These are phyloP conservation scores for Cytospora chrysosperma DNA, from an alignment of 2,329 filamentous ascomycete species.

Conservation along the genomic window DNA sequence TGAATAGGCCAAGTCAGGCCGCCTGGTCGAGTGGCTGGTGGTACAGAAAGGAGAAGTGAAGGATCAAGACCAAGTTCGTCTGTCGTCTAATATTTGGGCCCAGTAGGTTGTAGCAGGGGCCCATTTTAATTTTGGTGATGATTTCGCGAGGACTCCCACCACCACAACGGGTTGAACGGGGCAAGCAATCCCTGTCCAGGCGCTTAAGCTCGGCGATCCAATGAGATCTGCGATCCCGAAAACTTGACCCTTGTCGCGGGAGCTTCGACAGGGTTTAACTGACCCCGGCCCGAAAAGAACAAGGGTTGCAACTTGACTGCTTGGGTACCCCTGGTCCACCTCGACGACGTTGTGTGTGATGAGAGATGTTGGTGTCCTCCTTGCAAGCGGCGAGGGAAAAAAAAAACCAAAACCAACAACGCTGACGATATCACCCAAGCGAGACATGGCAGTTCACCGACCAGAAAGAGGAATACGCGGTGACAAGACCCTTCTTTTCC, in stretches of 20 bases:
- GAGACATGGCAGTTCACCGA: not conserved
- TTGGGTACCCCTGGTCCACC: not conserved
- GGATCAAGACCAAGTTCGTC: not conserved
- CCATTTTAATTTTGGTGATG: not conserved
- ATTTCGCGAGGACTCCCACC: slow-evolving; percentile 10
- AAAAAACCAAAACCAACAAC: too few species aligned
- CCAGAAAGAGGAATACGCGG: not conserved
- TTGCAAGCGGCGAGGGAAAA: too few species aligned
- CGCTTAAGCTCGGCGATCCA: slow-evolving; percentile 21
- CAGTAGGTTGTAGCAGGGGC: too few species aligned
- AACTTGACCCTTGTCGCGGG: slow-evolving; percentile 10
- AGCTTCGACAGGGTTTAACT: slow-evolving; percentile 15
- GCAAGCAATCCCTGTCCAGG: slow-evolving; percentile 1
- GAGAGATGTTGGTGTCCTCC: not conserved
- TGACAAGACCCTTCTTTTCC: not conserved
- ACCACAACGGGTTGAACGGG: not conserved
- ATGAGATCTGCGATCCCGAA: slow-evolving; percentile 6
- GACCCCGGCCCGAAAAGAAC: slow-evolving; percentile 15
- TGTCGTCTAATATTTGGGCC: not conserved
- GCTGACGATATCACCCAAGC: not conserved
- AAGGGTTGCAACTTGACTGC: not conserved
- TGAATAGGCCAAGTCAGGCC: not conserved
- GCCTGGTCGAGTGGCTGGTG: not conserved
- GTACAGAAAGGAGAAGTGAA: too few species aligned
- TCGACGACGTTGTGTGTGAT: not conserved